Conservation (phyloP, 192 early-diverging fungal species). For the Thamnidium elegans region DNA sequence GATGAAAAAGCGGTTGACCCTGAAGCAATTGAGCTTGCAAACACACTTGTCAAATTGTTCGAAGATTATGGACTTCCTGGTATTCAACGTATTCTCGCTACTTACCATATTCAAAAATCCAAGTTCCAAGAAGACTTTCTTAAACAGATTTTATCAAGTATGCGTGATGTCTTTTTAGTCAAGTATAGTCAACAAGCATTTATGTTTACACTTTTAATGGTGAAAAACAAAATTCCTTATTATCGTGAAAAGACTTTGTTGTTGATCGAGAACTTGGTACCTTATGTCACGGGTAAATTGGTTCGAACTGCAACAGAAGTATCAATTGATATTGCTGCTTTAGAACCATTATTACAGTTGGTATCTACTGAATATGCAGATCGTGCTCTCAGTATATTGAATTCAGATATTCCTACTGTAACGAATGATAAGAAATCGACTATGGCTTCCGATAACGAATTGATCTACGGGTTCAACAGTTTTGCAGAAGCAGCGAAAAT, state of each 20-base stretch:
- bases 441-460: constrained; percentile 18
- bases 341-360: constrained; percentile 66
- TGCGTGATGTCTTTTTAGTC: constrained; percentile 65
- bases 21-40: constrained; percentile 51
- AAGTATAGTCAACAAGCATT: constrained; percentile 55
- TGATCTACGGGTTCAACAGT: constrained; percentile 37
- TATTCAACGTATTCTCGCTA: constrained; percentile 52
- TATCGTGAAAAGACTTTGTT: constrained; percentile 62
- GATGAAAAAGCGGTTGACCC: constrained; percentile 40
- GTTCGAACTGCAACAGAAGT: constrained; percentile 15
- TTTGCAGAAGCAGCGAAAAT: constrained; percentile 15
- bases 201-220: constrained; percentile 57
- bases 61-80: constrained; percentile 47
- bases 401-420: constrained; percentile 51
- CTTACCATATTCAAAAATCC: constrained; percentile 64
- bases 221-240: constrained; percentile 58
- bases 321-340: constrained; percentile 57
- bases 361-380: constrained; percentile 61
- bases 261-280: constrained; percentile 66
- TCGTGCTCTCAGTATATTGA: constrained; percentile 71
- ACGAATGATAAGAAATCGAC: constrained; percentile 18
- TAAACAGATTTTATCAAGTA: constrained; percentile 55
- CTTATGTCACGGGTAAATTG: constrained; percentile 43
- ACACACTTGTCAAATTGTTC: constrained; percentile 44
- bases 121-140: constrained; percentile 73